phyloP scores from a whole-genome alignment of 768 basidiomycete genomes.

The Boletus pseudopeckii region DNA sequence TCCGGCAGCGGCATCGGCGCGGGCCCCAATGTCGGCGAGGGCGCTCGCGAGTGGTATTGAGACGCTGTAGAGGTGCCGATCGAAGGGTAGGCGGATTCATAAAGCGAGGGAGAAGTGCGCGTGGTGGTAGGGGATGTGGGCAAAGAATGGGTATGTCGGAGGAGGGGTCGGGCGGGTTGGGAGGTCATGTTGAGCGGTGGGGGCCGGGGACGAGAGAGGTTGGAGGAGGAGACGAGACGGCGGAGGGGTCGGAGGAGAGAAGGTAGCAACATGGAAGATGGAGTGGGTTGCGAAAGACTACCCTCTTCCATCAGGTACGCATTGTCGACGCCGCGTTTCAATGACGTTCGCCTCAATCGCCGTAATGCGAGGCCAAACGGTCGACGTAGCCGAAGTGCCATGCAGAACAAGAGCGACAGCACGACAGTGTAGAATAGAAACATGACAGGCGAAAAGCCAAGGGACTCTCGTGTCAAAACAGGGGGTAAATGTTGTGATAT shows the following conservation, averaged over 20 bases:
- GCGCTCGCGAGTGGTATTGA: constrained; percentile 32
- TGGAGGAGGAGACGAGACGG: constrained; percentile 22
- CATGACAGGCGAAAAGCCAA: constrained; percentile 72
- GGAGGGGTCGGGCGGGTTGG: constrained; percentile 9
- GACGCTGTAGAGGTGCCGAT: constrained; percentile 33
- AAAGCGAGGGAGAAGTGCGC: constrained; percentile 7
- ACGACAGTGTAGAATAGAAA: constrained; percentile 53
- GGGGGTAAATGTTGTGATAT: constrained; percentile 66
- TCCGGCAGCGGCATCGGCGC: constrained; percentile 7
- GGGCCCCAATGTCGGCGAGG: constrained; percentile 25
- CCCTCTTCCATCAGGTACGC: constrained; percentile 50
- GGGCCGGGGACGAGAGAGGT: constrained; percentile 19
- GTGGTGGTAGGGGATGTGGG: constrained; percentile 13
- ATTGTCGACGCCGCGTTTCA: constrained; percentile 31
- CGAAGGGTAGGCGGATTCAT: constrained; percentile 21
- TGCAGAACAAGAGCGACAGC: constrained; percentile 39
- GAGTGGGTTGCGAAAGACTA: constrained; percentile 2
- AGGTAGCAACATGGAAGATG: constrained; percentile 19
- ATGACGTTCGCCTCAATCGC: constrained; percentile 41
- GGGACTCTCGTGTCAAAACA: constrained; percentile 56
- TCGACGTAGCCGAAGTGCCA: constrained; percentile 58
- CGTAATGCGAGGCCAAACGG: constrained; percentile 44
- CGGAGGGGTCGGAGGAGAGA: constrained; percentile 30
- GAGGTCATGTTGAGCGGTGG: constrained; percentile 17
- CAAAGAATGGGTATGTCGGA: constrained; percentile 22